Evolutionary conservation across 225 moss, liverwort and hornwort genomes (phyloP).

Genomic region (Ulota crispa): DNA sequence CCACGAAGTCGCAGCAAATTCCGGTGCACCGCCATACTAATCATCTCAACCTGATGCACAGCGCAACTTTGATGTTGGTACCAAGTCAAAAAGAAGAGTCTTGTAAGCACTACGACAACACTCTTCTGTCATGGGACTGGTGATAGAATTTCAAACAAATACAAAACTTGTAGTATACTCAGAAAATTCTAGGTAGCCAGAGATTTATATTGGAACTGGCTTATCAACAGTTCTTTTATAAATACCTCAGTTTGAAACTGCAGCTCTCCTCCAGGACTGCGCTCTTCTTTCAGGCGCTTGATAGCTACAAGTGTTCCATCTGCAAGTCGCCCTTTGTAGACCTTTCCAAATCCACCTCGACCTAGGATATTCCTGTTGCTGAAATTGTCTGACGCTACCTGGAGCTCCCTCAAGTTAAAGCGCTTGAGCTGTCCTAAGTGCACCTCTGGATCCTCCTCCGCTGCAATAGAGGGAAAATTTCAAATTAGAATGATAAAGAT

Average conservation of each 20-base stretch:
- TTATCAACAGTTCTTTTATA: neutral
- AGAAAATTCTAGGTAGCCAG: neutral
- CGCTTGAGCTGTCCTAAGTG: slow-evolving; percentile 89
- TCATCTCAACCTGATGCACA: slow-evolving; percentile 81
- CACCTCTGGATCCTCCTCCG: slow-evolving; percentile 92
- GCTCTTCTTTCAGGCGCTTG: slow-evolving; percentile 92
- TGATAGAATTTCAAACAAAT: neutral
- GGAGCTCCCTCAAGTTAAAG: slow-evolving; percentile 84
- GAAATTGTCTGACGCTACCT: slow-evolving; percentile 95
- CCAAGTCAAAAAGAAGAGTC: neutral
- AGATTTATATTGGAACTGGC: neutral
- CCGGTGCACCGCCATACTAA: slow-evolving; percentile 95
- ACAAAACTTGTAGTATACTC: neutral
- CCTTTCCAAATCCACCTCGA: slow-evolving; percentile 94
- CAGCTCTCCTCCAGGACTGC: slow-evolving; percentile 86
- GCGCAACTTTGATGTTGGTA: slow-evolving; percentile 26
- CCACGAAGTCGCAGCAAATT: slow-evolving; percentile 90
- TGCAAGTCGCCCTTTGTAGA: slow-evolving; percentile 85
- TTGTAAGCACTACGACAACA: neutral
- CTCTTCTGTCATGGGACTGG: neutral
- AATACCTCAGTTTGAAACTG: slow-evolving; percentile 88
- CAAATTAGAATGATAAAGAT: slow-evolving; percentile 7
- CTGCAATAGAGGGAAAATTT: slow-evolving; percentile 33
- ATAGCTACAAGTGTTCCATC: slow-evolving; percentile 94
- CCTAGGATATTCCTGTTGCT: slow-evolving; percentile 84